These are phyloP conservation scores for Saccharomycopsis capsularis DNA, from an alignment of 805 yeast species.

Conservation along the genomic window DNA sequence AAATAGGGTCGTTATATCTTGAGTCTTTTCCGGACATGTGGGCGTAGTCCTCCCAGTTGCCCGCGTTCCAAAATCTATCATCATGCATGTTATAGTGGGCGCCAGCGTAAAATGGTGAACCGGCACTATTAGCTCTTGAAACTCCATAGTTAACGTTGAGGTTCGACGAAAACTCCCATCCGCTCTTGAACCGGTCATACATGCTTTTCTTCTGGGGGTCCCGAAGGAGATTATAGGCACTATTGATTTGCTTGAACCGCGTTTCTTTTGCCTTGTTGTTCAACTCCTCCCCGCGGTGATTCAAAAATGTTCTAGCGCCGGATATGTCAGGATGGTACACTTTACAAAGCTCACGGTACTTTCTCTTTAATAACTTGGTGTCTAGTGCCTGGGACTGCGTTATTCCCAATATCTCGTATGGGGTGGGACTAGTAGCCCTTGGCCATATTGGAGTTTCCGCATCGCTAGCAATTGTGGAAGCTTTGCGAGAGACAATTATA, in stretches of 20 bases:
- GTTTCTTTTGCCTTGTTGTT: constrained; percentile 26
- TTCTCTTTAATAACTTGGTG: constrained; percentile 29
- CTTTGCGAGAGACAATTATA: too few relatives aligned
- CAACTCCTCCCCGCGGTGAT: constrained; percentile 21
- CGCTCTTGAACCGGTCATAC: constrained; percentile 33
- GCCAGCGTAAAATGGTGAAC: neutral
- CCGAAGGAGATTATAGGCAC: constrained; percentile 32
- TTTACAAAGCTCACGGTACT: constrained; percentile 42
- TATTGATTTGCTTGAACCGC: constrained; percentile 33
- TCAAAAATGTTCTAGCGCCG: constrained; percentile 1
- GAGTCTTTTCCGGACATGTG: constrained; percentile 14
- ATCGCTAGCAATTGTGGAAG: constrained; percentile 5
- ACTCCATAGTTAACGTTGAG: neutral
- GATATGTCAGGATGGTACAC: constrained; percentile 49
- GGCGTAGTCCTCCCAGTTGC: constrained; percentile 46
- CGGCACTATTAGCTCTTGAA: neutral
- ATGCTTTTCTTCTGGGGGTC: constrained; percentile 27
- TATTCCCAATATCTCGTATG: constrained; percentile 41
- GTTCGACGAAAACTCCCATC: constrained; percentile 29
- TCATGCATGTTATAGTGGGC: constrained; percentile 11
- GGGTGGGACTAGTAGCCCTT: constrained; percentile 33
- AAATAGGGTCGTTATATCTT: constrained; percentile 24
- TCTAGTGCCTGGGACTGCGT: constrained; percentile 24
- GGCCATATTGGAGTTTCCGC: constrained; percentile 30
- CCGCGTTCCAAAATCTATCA: constrained; percentile 41